Conservation (phyloP, 768 basidiomycete genomes). For the Auricularia auricula-judae region DNA sequence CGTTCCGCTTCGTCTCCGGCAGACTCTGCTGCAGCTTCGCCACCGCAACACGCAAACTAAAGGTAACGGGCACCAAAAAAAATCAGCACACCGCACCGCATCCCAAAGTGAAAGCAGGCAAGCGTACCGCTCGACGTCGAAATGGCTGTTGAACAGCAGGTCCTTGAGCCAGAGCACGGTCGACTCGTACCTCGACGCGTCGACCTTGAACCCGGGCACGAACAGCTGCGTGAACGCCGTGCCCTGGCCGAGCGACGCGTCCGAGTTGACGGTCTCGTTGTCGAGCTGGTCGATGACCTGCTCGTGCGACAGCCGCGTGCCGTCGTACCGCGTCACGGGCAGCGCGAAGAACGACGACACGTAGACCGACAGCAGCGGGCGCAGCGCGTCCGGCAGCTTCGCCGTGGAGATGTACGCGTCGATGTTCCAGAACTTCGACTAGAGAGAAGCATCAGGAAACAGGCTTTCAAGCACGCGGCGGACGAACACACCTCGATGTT, state of each 20-base stretch:
- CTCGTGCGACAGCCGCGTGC: constrained; percentile 68
- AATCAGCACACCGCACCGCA: too few relatives aligned
- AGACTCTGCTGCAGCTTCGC: constrained; percentile 86
- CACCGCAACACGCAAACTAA: constrained; percentile 68
- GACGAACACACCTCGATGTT: constrained; percentile 62
- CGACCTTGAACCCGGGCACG: constrained; percentile 75
- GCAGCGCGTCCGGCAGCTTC: constrained; percentile 59
- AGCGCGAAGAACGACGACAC: constrained; percentile 80
- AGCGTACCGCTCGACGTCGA: constrained; percentile 65
- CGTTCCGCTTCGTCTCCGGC: constrained; percentile 86
- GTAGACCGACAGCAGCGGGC: constrained; percentile 74
- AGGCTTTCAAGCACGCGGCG: background rate
- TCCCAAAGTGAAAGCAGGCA: too few relatives aligned
- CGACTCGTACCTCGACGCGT: constrained; percentile 63
- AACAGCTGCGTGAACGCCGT: constrained; percentile 63
- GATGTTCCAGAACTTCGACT: constrained; percentile 90
- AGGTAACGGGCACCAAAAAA: too few relatives aligned
- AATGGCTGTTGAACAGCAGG: constrained; percentile 62
- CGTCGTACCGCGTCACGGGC: constrained; percentile 60
- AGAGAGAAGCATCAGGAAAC: background rate
- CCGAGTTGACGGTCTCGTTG: constrained; percentile 83
- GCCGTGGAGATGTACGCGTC: constrained; percentile 70
- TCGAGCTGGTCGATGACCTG: constrained; percentile 86
- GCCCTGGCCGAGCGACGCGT: constrained; percentile 53
- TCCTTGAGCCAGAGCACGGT: constrained; percentile 83